phyloP scores from a whole-genome alignment of 208 protist genomes.

The Trypanosoma brucei region DNA sequence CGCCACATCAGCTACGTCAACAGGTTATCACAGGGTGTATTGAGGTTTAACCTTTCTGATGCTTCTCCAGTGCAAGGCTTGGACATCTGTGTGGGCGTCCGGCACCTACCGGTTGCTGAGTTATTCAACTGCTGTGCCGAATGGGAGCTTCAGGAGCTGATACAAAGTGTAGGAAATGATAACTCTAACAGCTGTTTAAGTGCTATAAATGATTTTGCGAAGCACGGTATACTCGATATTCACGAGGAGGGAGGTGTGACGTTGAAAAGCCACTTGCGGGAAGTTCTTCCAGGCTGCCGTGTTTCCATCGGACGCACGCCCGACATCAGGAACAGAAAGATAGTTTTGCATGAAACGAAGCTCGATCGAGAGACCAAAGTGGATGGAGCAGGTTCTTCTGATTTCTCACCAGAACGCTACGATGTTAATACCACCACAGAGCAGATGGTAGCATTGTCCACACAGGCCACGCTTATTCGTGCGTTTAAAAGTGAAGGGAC shows the following conservation, averaged over 20 bases:
- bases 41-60: conserved; percentile 14
- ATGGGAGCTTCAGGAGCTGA: conserved; percentile 30
- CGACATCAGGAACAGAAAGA: conserved; percentile 11
- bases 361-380: conserved; percentile 7
- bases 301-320: conserved; percentile 10
- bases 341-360: conserved; percentile 15
- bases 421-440: conserved; percentile 12
- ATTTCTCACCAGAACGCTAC: conserved; percentile 12
- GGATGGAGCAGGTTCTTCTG: background rate
- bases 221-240: conserved; percentile 15
- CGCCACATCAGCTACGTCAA: conserved; percentile 13
- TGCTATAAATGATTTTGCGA: conserved; percentile 18
- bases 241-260: background rate
- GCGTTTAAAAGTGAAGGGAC: conserved; percentile 17
- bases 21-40: conserved; percentile 15
- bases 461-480: conserved; percentile 21
- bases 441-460: conserved; percentile 17
- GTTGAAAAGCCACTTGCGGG: conserved; percentile 2
- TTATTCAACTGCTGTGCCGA: conserved; percentile 36
- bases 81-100: conserved; percentile 14
- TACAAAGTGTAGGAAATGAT: conserved; percentile 21
- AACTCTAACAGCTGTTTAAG: conserved; percentile 5
- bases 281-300: background rate
- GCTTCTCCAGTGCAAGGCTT: conserved; percentile 10
- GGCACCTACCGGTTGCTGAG: conserved; percentile 22